Evolutionary conservation across 2,329 filamentous ascomycete species (phyloP), one percentile per base, ranked within the genome.

Genomic region (Aspergillus oerlinghausenensis): DNA sequence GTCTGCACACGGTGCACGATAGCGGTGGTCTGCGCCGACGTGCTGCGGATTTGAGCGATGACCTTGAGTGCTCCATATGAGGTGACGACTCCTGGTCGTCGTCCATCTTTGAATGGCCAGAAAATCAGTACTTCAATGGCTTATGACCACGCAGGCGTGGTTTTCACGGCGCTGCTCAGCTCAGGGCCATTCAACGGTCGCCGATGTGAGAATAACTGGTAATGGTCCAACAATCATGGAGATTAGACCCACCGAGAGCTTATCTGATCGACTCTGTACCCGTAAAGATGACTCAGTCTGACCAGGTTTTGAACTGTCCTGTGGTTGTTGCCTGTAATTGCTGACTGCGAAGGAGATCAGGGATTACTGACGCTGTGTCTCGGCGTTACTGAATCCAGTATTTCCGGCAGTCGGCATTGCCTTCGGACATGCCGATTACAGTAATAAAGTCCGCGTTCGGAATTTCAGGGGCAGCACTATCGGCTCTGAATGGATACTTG

Each of bases 1-100:
- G 83, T 42, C 89, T 82, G 68, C 88, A 90, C 70, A 88, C 84
- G 35, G 88, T 80, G 69, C 86, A 90, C 28, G 84, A 87, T 6
- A 59, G 83, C 82, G 71, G 89, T 87, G 78, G 88, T 82, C 66
- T 84, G 80, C 76, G 88, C 83, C 61, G 67, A n/a, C 70, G 77
- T 32, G 83, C 79, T 55, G 56, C 49, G 29, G 57, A 57, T 57
- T 59, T 58, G 54, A 23, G 54, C 55, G n/a, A 59, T 43, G n/a
- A 54, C 53, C 35, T 49, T 52, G n/a, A 29, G 47, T 19, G 42
- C 49, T 49, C 32, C 45, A 14, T 29, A 29, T 32, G 26, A 45
- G 11, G 11, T 51, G 19, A 10, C 14, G 25, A 23, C 43, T 47
- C 43, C 14, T 47, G 21, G 5, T 26, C 43, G 23, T 47, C 43